Evolutionary conservation across 768 basidiomycete genomes (phyloP).

Genomic region (Bullera alba): DNA sequence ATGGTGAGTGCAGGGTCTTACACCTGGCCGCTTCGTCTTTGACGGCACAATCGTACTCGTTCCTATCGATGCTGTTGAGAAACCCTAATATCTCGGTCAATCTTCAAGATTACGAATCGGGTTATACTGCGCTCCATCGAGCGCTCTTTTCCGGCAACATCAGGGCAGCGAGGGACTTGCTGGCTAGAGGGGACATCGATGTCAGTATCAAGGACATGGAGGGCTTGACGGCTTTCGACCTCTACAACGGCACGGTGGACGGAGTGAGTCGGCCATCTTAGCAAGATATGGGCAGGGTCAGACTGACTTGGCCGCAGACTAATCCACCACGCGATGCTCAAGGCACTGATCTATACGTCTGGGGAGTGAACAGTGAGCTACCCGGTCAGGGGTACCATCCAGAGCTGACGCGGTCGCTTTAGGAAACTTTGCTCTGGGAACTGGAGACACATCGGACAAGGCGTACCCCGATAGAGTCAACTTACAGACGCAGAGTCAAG

Average conservation of each 20-base stretch:
- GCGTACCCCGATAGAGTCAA: conserved; percentile 67
- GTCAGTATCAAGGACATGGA: conserved; percentile 68
- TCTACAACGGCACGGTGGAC: conserved; percentile 82
- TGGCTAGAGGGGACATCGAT: conserved; percentile 70
- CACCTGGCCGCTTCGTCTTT: conserved; percentile 68
- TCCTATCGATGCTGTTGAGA: conserved; percentile 65
- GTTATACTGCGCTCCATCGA: conserved; percentile 85
- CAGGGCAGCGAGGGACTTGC: conserved; percentile 59
- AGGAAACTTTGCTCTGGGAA: conserved; percentile 79
- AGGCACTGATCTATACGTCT: conserved; percentile 66
- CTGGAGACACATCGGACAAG: conserved; percentile 72
- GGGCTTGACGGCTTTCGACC: conserved; percentile 80
- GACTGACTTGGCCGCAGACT: conserved; percentile 30
- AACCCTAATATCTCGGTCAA: conserved; percentile 75
- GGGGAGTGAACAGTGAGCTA: conserved; percentile 66
- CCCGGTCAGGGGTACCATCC: neutral
- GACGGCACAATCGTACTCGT: conserved; percentile 64
- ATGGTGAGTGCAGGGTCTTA: conserved; percentile 54
- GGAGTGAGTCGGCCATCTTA: conserved; percentile 45
- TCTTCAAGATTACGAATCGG: conserved; percentile 68
- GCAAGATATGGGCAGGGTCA: too few species aligned
- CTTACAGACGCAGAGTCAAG: conserved; percentile 48
- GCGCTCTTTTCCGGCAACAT: conserved; percentile 68
- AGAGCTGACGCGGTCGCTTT: neutral
- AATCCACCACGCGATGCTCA: conserved; percentile 42